Evolutionary conservation across 495 filamentous ascomycete genomes (phyloP), one percentile per base, ranked within the genome.

Genomic region (Aspergillus taichungensis): DNA sequence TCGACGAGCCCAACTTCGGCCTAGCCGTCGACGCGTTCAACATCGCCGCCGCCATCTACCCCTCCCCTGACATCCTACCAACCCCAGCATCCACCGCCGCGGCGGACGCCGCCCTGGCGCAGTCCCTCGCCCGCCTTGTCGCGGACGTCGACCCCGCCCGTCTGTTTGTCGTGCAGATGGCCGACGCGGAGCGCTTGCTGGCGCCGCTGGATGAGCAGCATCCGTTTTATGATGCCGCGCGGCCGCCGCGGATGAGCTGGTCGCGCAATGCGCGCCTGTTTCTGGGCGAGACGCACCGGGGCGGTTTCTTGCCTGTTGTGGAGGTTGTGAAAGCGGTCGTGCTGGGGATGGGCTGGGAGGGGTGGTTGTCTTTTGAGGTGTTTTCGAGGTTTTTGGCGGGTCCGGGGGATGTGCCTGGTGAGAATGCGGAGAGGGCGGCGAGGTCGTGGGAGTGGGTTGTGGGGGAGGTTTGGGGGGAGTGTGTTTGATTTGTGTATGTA

Each of bases 11-110:
- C 11, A 85, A 84, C 59, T 81, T 86, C 47, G 82, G 81, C 8
- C 60, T 82, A 44, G 82, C 78, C 59, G 67, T 85, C 7, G 82
- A 86, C 60, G 83, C 78, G 0, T 86, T 79, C 60, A 82, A 86
- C 60, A 83, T 84, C 37, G 76, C 77, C 6, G 82, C 72, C 0
- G 63, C 75, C 32, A 71, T 82, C 27, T 86, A 74, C 47, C 82
- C 75, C 2, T 79, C 84, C 46, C 78, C 78, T 0, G 57, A 24
- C 4, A 4, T 24, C 4, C 18, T 24, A 4, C 4, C 18, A 24
- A 24, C 2, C 18, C 18, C 18, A 4, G 1, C 18, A 24, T 24
- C 18, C 18, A 24, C 4, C 2, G 18, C 18, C 1, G 18, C 18
- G 18, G 79, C 32, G 3, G 32, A 44, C 6, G 14, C 12, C 6